A percentile compares a stretch with the other conserved stretches of the same genome.
Conservation (phyloP, 1,284 basidiomycete genomes). For the Pyrrhoderma noxium region DNA sequence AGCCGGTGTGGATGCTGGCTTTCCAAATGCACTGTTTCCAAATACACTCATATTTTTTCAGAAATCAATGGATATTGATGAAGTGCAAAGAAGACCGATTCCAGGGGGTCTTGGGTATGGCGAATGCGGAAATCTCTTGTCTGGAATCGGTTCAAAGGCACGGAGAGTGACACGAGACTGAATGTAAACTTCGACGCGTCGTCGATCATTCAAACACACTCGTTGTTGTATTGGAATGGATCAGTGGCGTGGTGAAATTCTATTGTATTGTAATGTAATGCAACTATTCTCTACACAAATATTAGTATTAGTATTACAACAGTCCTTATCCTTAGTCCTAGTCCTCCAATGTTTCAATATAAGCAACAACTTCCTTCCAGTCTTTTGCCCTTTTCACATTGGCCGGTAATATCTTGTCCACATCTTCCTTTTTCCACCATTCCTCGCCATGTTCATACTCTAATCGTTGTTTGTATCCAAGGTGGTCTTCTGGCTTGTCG, state of each 20-base stretch:
- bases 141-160: neutral
- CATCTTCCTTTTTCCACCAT: conserved; percentile 52
- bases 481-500: conserved; percentile 41
- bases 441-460: conserved; percentile 39
- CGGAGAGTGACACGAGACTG: neutral
- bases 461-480: conserved; percentile 52
- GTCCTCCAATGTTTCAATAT: conserved; percentile 29
- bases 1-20: neutral
- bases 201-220: neutral
- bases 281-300: too few relatives aligned
- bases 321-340: too few relatives aligned
- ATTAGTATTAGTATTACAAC: too few relatives aligned
- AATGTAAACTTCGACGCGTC: too few relatives aligned
- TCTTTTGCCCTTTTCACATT: conserved; percentile 44
- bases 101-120: too few relatives aligned
- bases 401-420: conserved; percentile 32
- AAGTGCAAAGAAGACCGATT: neutral
- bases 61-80: neutral
- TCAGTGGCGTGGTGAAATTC: too few relatives aligned
- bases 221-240: neutral
- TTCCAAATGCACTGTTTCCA: conserved; percentile 10
- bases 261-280: too few relatives aligned
- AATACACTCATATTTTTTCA: conserved; percentile 9
- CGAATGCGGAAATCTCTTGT: too few relatives aligned
- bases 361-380: conserved; percentile 49